phyloP scores from a whole-genome alignment of 1,139 yeast species.

The Lodderomyces oxycetoniae region DNA sequence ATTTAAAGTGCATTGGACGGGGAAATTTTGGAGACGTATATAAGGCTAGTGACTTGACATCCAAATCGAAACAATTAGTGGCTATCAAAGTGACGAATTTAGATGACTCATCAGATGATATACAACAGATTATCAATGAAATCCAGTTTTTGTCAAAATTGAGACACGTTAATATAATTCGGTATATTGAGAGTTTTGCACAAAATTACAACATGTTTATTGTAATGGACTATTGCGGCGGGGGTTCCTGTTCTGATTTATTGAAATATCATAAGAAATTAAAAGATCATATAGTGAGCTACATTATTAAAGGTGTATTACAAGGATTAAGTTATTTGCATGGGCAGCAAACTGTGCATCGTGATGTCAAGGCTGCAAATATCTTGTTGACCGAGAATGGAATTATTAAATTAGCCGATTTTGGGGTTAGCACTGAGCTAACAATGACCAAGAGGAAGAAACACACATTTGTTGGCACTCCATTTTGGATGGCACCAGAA shows the following conservation, averaged over 20 bases:
- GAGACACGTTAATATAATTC: slow-evolving; percentile 60
- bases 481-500: slow-evolving; percentile 95
- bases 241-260: slow-evolving; percentile 83
- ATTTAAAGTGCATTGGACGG: slow-evolving; percentile 64
- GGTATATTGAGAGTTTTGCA: slow-evolving; percentile 59
- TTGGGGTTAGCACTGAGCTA: slow-evolving; percentile 82
- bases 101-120: slow-evolving; percentile 71
- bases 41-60: slow-evolving; percentile 41
- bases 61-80: slow-evolving; percentile 17
- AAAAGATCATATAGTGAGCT: slow-evolving; percentile 55
- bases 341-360: slow-evolving; percentile 67
- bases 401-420: slow-evolving; percentile 70
- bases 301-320: slow-evolving; percentile 55
- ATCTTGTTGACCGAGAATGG: slow-evolving; percentile 63
- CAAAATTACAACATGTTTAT: slow-evolving; percentile 72
- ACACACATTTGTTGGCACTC: slow-evolving; percentile 82
- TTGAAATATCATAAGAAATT: slow-evolving; percentile 48
- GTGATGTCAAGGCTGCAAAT: slow-evolving; percentile 84
- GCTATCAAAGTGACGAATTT: slow-evolving; percentile 79
- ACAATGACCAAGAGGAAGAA: slow-evolving; percentile 56
- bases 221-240: slow-evolving; percentile 90
- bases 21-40: slow-evolving; percentile 90
- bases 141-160: slow-evolving; percentile 66
- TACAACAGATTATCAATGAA: slow-evolving; percentile 61
- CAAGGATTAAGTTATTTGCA: slow-evolving; percentile 70